Evolutionary conservation across 2,329 filamentous ascomycete genomes (phyloP).

Genomic region (Aureobasidium zeae): DNA sequence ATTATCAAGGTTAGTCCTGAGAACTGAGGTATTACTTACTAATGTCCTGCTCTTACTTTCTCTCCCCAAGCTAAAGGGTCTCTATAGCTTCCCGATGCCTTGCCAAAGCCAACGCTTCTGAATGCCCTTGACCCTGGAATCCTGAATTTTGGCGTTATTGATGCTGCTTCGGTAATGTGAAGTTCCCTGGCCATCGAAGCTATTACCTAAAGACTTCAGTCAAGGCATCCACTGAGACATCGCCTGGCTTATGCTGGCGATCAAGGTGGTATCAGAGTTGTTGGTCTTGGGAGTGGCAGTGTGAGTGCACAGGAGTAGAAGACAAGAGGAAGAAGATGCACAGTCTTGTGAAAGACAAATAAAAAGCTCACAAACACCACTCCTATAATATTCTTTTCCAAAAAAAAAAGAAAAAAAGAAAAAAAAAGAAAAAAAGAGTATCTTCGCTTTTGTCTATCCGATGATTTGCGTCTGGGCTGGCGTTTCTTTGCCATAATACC

Average conservation of each 20-base stretch:
- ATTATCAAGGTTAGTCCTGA: constrained; percentile 20
- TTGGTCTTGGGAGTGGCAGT: constrained; percentile 47
- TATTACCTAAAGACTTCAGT: no score
- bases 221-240: constrained; percentile 69
- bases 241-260: constrained; percentile 63
- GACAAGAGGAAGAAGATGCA: no score
- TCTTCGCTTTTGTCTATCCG: not conserved
- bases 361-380: no score
- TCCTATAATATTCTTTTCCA: no score
- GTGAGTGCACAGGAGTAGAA: no score
- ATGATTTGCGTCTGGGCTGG: no score
- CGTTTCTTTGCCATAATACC: no score
- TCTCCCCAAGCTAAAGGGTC: not conserved
- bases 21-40: constrained; percentile 14
- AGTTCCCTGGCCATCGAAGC: no score
- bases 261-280: constrained; percentile 57
- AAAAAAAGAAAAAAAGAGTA: no score
- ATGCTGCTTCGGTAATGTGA: constrained; percentile 5
- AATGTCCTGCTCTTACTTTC: no score
- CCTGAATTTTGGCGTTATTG: constrained; percentile 19
- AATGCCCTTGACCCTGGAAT: constrained; percentile 19
- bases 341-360: no score
- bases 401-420: no score
- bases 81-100: not conserved
- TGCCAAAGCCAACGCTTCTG: constrained; percentile 9